phyloP scores from a whole-genome alignment of 805 yeast genomes.

The Kluyveromyces aestuarii region DNA sequence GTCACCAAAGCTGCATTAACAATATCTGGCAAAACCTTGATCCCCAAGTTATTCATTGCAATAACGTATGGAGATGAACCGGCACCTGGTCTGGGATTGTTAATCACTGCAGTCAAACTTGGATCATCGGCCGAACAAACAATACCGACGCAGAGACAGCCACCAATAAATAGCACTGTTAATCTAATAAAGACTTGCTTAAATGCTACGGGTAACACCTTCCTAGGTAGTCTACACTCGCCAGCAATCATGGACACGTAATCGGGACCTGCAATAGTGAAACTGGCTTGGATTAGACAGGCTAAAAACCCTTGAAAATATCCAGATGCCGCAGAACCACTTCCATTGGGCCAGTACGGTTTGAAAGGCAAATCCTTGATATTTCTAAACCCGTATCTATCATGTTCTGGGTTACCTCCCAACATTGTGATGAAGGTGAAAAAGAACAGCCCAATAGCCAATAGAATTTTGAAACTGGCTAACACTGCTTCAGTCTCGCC shows the following conservation, averaged over 20 bases:
- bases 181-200: conserved; percentile 65
- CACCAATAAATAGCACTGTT: conserved; percentile 58
- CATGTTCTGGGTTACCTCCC: conserved; percentile 75
- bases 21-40: conserved; percentile 60
- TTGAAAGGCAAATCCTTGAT: conserved; percentile 51
- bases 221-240: conserved; percentile 64
- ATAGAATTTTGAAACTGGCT: conserved; percentile 60
- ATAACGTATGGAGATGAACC: conserved; percentile 76
- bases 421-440: conserved; percentile 77
- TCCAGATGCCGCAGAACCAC: conserved; percentile 34
- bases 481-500: conserved; percentile 83
- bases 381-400: conserved; percentile 50
- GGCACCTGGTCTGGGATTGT: conserved; percentile 61
- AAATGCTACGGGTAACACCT: conserved; percentile 68
- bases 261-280: conserved; percentile 82
- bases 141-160: conserved; percentile 71
- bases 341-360: conserved; percentile 44
- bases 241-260: conserved; percentile 80
- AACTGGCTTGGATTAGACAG: conserved; percentile 62
- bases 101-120: conserved; percentile 45
- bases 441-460: conserved; percentile 65
- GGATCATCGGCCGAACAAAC: conserved; percentile 66
- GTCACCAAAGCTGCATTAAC: conserved; percentile 71
- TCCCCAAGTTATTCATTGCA: conserved; percentile 65
- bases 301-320: conserved; percentile 64